Base-by-base conservation (phyloP, 352 stramenopile genomes). In the Phytophthora lateralis region DNA sequence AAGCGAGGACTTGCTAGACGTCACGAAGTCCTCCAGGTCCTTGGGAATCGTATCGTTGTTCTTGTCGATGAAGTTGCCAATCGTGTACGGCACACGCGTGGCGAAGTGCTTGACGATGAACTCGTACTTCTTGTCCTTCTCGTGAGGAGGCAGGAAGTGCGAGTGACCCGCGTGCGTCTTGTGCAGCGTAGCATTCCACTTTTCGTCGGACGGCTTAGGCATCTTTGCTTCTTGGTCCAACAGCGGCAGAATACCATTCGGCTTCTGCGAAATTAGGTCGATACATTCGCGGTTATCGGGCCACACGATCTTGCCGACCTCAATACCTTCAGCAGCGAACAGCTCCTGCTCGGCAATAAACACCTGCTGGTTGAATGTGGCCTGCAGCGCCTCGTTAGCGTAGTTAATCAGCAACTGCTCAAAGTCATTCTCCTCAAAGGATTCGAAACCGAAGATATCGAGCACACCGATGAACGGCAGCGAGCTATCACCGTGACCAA, bases 371-470 rank as follows among this genome's bases (percentile, higher is more conserved):
- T 96, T 97, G 60, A 97, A 97, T 32, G 85, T 94, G 48, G 82
- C 80, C 67, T 96, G 88, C 14, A 97, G 70, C 14, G 85, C 81
- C 65, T 97, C 89, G 66, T 97, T 96, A 27, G 89, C 87, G 64
- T 89, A 97, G 76, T 96, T 97, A 59, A 96, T 96, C 39, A 96
- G 64, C 47, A 97, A 60, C 66, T 96, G 88, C 69, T 96, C 89
- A 49, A 96, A 93, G 58, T 93, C 88, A 66, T 99, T 99, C 35
- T 90, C 76, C 52, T 96, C 85, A 63, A 99, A 98, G 6, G 90
- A 97, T 71, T 99, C 96, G 64, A 99, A 99, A 15, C 96, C 96
- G 73, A 98, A 99, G 68, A 98, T 99, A 86, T 99, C 96, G 17
- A 99, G 73, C 26, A 99, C 85, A 27, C 95, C 96, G 64, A 99